Percentiles rank a stretch among this genome's conserved stretches.
These are phyloP conservation scores for Annulohypoxylon stygium DNA, from an alignment of 495 filamentous ascomycete genomes.

Conservation along the genomic window DNA sequence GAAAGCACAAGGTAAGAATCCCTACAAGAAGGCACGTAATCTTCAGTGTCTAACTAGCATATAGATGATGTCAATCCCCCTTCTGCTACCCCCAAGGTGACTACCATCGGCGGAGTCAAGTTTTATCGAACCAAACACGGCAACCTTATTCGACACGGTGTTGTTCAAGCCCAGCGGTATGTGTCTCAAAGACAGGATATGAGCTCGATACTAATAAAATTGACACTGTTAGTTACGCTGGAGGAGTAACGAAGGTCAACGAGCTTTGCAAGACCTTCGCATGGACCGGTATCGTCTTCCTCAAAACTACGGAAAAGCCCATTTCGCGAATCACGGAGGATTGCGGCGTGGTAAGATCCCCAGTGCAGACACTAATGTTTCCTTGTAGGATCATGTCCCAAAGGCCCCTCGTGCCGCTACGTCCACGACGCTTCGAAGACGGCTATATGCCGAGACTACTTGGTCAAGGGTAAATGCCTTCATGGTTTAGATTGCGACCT, in stretches of 20 bases:
- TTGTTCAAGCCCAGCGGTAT: constrained; percentile 77
- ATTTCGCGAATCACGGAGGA: constrained; percentile 47
- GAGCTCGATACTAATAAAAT: constrained; percentile 46
- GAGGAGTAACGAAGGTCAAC: constrained; percentile 73
- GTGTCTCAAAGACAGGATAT: constrained; percentile 43
- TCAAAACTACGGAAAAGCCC: constrained; percentile 50
- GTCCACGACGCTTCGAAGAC: constrained; percentile 89
- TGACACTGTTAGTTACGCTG: constrained; percentile 52
- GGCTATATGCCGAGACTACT: constrained; percentile 89
- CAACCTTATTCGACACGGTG: constrained; percentile 83
- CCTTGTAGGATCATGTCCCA: constrained; percentile 79
- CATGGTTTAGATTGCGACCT: constrained; percentile 89
- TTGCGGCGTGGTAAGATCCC: constrained; percentile 52
- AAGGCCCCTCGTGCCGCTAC: constrained; percentile 83
- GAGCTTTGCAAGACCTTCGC: constrained; percentile 91
- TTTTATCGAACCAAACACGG: constrained; percentile 93
- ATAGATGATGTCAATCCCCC: constrained; percentile 73
- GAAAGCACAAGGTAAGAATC: constrained; percentile 74
- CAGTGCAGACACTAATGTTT: constrained; percentile 53
- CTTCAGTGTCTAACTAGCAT: constrained; percentile 58
- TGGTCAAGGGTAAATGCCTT: constrained; percentile 82
- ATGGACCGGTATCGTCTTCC: constrained; percentile 83
- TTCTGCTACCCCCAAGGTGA: constrained; percentile 81
- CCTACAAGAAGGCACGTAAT: constrained; percentile 8
- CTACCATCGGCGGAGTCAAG: constrained; percentile 81